These are phyloP conservation scores for Solanum chmielewskii DNA, from an alignment of 257 asterid genomes.

Conservation along the genomic window DNA sequence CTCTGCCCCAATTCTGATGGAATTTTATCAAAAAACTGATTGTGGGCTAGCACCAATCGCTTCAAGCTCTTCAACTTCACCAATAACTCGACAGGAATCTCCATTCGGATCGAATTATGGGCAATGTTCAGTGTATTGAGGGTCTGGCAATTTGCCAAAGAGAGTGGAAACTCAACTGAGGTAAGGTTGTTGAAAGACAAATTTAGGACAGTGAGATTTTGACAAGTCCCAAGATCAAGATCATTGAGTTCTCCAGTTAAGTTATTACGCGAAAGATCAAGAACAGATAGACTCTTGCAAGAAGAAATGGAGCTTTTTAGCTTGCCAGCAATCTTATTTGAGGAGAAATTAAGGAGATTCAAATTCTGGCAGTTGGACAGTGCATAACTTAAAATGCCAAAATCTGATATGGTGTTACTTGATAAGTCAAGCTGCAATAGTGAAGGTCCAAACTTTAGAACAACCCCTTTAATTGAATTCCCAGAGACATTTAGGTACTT, in stretches of 20 bases:
- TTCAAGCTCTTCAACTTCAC: slow-evolving; percentile 45
- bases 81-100: slow-evolving; percentile 44
- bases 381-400: slow-evolving; percentile 22
- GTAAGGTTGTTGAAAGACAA: slow-evolving; percentile 51
- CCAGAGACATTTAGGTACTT: slow-evolving; percentile 52
- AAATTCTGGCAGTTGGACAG: slow-evolving; percentile 50
- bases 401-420: slow-evolving; percentile 43
- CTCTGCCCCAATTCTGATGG: slow-evolving; percentile 42
- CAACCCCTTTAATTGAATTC: slow-evolving; percentile 43
- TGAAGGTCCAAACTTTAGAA: slow-evolving; percentile 48
- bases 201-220: slow-evolving; percentile 39
- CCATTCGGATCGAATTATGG: slow-evolving; percentile 33
- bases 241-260: slow-evolving; percentile 35
- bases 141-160: slow-evolving; percentile 42
- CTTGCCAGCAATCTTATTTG: slow-evolving; percentile 43
- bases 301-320: slow-evolving; percentile 26
- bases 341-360: slow-evolving; percentile 44
- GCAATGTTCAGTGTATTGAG: slow-evolving; percentile 51
- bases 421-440: slow-evolving; percentile 54
- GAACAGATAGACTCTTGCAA: slow-evolving; percentile 40
- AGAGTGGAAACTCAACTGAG: slow-evolving; percentile 41
- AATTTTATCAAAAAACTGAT: slow-evolving; percentile 51
- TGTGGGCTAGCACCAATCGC: slow-evolving; percentile 37
- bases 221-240: slow-evolving; percentile 39
- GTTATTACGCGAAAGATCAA: slow-evolving; percentile 68